A percentile compares a stretch with the other conserved stretches of the same genome.
Conservation (phyloP, 257 asterid species). For the Thymus quinquecostatus region DNA sequence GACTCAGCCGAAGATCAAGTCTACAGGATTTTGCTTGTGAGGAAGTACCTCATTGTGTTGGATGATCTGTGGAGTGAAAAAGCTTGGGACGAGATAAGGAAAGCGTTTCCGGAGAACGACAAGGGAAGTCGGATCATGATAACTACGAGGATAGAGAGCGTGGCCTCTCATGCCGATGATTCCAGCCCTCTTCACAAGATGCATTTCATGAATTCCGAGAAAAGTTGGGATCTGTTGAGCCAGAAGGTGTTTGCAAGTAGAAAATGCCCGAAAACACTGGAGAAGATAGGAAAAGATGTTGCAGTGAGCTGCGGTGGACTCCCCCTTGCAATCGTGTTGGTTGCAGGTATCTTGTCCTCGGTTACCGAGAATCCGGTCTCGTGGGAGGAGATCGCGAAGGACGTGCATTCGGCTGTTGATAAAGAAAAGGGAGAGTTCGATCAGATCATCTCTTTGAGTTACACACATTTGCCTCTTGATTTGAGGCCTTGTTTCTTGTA, state of each 20-base stretch:
- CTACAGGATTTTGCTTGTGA: neutral
- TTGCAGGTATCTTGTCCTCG: neutral
- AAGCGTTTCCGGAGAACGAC: neutral
- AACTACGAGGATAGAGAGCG: neutral
- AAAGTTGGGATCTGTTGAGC: slow-evolving; percentile 18
- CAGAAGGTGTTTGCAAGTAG: neutral
- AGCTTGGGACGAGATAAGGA: neutral
- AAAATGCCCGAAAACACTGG: neutral
- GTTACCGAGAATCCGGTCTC: neutral
- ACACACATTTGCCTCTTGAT: slow-evolving; percentile 16
- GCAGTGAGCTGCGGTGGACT: slow-evolving; percentile 15
- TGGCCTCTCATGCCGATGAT: slow-evolving; percentile 1
- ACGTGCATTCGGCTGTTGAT: neutral
- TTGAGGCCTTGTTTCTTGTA: slow-evolving; percentile 18
- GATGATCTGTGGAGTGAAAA: neutral
- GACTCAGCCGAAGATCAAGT: neutral
- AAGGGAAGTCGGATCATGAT: slow-evolving; percentile 11
- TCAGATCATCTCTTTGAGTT: slow-evolving; percentile 15
- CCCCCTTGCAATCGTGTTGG: slow-evolving; percentile 22
- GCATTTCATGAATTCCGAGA: neutral
- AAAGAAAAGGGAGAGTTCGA: slow-evolving; percentile 4
- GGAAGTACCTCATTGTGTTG: neutral
- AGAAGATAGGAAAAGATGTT: neutral
- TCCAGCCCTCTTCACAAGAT: neutral
- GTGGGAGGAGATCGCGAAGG: neutral